Evolutionary conservation across 2,329 filamentous ascomycete species (phyloP), one percentile per base, ranked within the genome.

Genomic region (Claviceps lovelessii): DNA sequence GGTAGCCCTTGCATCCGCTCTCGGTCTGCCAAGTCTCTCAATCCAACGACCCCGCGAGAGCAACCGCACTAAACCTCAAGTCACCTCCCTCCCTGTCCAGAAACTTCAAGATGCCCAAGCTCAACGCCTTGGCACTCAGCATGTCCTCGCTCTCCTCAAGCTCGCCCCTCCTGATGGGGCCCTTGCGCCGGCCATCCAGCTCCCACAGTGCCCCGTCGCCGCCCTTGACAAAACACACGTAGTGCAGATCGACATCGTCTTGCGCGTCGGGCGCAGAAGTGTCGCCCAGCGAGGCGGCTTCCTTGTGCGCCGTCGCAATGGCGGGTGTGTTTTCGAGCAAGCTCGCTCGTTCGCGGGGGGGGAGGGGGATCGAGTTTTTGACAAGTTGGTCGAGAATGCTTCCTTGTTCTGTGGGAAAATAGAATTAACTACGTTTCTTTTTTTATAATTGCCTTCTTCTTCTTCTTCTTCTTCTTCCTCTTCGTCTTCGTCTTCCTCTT

Each of bases 191-290:
- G 3, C 79, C 79, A 61, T 83, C 79, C 11, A 83, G 73, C 72
- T 83, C 79, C 77, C 78, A 82, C 42, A 82, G 63, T 13, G 67
- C 78, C 54, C 84, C 84, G 67, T 86, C 82, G 52, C 71, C 71
- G 37, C 75, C 75, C 73, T 90, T 93, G 53, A 93, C 86, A 70
- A 97, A 98, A 65, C 88, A 93, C 49, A 97, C 91, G 67, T 95
- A 97, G 73, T 98, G 93, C 62, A 96, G 75, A 65, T 96, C 91
- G n/a, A 95, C 77, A 61, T 85, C 80, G 63, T 88, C 86, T n/a
- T 83, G 78, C 9, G 89, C 88, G 54, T 79, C 72, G 0, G 93
- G 91, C 1, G 90, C 88, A 13, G 76, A 65, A 1, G 90, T 95
- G 66, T 91, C 88, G 19, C 91, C 91, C 57, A 78, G 73, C 8